Evolutionary conservation across 495 filamentous ascomycete species (phyloP).

Genomic region (Penicillium canariense): DNA sequence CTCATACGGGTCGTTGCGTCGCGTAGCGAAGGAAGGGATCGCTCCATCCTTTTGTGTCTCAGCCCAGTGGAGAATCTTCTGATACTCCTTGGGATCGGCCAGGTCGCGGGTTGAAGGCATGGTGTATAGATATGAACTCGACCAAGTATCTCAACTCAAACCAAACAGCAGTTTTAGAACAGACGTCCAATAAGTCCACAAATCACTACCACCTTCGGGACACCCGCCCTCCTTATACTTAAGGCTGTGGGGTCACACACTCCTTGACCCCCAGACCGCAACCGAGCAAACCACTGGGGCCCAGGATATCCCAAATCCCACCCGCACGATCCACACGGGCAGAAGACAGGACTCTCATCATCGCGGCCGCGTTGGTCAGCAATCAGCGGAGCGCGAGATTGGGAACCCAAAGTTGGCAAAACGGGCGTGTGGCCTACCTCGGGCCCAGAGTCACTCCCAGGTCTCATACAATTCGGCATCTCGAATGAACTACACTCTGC

Average conservation of each 20-base stretch:
- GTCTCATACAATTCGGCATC: conserved; percentile 17
- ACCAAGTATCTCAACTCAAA: neutral
- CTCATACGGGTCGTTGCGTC: conserved; percentile 54
- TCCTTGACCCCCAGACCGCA: neutral
- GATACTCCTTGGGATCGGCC: conserved; percentile 45
- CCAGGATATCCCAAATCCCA: neutral
- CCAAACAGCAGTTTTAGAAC: neutral
- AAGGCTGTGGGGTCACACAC: conserved; percentile 11
- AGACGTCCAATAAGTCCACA: neutral
- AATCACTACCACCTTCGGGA: neutral
- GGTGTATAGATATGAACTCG: neutral
- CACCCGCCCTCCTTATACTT: neutral
- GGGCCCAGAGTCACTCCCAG: neutral
- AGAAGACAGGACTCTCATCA: neutral
- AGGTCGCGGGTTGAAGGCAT: conserved; percentile 32
- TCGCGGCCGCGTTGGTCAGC: neutral
- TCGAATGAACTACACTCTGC: conserved; percentile 15
- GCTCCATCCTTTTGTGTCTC: conserved; percentile 53
- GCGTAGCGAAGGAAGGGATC: conserved; percentile 46
- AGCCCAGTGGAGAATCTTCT: conserved; percentile 58
- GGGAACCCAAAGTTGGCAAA: neutral
- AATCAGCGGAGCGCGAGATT: conserved; percentile 5
- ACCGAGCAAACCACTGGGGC: neutral
- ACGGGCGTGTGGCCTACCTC: neutral
- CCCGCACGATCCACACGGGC: neutral